A percentile compares a stretch with the other conserved stretches of the same genome.
phyloP scores from a whole-genome alignment of 306 rosid genomes.

The Quercus gilva region DNA sequence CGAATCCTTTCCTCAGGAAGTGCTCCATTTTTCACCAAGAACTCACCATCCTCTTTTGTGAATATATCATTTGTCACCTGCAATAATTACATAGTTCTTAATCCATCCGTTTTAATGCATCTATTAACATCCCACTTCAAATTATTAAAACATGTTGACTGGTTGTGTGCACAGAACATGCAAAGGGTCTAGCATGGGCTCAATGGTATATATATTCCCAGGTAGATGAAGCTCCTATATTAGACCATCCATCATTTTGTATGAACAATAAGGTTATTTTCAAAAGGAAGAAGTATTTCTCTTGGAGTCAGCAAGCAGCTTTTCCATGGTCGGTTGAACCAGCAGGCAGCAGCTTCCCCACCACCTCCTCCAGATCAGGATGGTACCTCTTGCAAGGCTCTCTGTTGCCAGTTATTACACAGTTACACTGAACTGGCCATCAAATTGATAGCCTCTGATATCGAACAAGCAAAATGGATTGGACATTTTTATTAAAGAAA shows the following conservation, averaged over 20 bases:
- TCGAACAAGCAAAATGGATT: not conserved
- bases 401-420: no score
- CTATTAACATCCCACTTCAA: not conserved
- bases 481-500: not conserved
- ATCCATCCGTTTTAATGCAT: not conserved
- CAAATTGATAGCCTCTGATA: no score
- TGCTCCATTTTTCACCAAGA: conserved; percentile 89
- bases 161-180: not conserved
- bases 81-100: not conserved
- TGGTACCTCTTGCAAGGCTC: no score
- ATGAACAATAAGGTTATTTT: not conserved
- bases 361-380: no score
- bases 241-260: not conserved
- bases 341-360: no score
- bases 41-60: conserved; percentile 97
- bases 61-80: conserved; percentile 98
- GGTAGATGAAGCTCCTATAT: not conserved
- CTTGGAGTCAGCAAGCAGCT: no score
- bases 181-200: not conserved
- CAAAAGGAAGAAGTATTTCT: no score
- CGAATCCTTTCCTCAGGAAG: conserved; percentile 92
- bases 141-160: not conserved
- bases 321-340: no score
- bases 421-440: no score
- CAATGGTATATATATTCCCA: not conserved